Evolutionary conservation across 306 rosid genomes (phyloP), one percentile per base, ranked within the genome.

Genomic region (Castanopsis chinensis): DNA sequence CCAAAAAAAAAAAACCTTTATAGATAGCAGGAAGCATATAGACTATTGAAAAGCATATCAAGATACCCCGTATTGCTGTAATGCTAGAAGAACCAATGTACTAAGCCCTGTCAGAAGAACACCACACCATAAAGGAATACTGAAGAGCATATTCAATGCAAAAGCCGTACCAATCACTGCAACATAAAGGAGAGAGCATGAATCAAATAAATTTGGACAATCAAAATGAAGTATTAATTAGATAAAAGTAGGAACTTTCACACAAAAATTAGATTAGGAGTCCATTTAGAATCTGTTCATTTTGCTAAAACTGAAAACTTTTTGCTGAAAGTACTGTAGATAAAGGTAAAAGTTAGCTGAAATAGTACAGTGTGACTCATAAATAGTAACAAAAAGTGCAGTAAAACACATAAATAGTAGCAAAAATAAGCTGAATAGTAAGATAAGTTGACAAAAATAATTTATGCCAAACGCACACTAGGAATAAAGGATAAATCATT

Each of bases 11-110:
- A 30, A 11, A 9, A 3, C 10, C 43, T 30, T 30, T 37, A 35
- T 21, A 23, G 53, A 20, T 13, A 5, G 5, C 17, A 11, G 9
- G 67, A 41, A 55, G n/a, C 27, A 35, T 15, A 25, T 15, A 25
- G 77, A 77, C 69, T 32, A 60, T 70, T 75, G 71, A 76, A 81
- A 83, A 69, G 45, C n/a, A 30, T 79, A 45, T 72, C 20, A 4
- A 73, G 78, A 9, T 91, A 93, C 99, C 97, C 99, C 99, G 87
- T 93, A 95, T 79, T 95, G 99, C 70, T 95, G 99, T 80, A 95
- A 83, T 33, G 88, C 86, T 54, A 91, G 88, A 83, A 60, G 86
- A 69, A 86, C 19, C 71, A 89, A 79, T 32, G 90, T 89, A 78
- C 90, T 89, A 49, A 89, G 75, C 64, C 92, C 90, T 11, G 92